phyloP scores from a whole-genome alignment of 441 rosid species.

The Hura crepitans region DNA sequence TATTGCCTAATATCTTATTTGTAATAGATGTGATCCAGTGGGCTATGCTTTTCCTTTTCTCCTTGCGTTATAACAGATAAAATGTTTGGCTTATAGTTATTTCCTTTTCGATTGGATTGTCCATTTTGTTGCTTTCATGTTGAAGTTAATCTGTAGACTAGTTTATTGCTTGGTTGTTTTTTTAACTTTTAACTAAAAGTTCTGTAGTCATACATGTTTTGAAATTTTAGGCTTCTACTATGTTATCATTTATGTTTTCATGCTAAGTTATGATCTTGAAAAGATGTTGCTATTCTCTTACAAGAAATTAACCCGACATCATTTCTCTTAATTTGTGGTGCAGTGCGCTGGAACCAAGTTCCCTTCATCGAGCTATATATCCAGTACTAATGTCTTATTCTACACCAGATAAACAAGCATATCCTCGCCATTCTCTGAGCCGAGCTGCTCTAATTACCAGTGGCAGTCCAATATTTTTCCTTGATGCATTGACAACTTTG shows the following conservation, averaged over 20 bases:
- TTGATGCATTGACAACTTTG: conserved; percentile 82
- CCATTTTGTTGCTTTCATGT: not conserved
- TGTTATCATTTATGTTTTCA: too few relatives aligned
- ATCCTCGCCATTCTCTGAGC: conserved; percentile 90
- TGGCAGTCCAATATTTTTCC: conserved; percentile 93
- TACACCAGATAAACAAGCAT: conserved; percentile 77
- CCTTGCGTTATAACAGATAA: not conserved
- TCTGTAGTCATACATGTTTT: not conserved
- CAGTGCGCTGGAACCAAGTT: conserved; percentile 85
- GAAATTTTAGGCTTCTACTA: not conserved
- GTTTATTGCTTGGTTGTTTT: not conserved
- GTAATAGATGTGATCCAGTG: not conserved
- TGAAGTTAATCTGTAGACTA: not conserved
- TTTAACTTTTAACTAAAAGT: not conserved
- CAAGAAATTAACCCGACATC: not conserved
- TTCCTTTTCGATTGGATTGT: not conserved
- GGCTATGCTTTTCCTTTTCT: not conserved
- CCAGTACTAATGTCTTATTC: conserved; percentile 73
- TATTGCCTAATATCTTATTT: not conserved
- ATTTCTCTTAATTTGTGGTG: conserved; percentile 16
- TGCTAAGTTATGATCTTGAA: not conserved
- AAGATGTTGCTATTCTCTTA: not conserved
- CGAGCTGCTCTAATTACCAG: conserved; percentile 89
- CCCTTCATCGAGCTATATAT: conserved; percentile 84
- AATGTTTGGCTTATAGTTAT: not conserved